Conservation (phyloP, 176 grass and related monocot genomes). For the Dactylis glomerata region DNA sequence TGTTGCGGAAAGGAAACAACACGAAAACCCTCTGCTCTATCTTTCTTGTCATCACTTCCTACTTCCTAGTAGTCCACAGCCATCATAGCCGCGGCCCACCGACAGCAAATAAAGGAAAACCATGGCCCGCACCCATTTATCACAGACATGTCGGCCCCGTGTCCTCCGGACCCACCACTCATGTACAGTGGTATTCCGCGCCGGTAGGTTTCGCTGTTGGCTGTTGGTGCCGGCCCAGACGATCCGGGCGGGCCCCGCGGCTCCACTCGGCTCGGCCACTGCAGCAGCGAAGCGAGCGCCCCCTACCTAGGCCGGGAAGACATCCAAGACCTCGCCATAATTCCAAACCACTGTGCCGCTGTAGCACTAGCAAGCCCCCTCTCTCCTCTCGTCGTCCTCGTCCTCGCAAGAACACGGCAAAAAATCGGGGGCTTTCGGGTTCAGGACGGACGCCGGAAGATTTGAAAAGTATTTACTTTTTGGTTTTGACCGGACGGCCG, state of each 20-base stretch:
- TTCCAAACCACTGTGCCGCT: conserved; percentile 39
- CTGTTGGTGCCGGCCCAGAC: neutral
- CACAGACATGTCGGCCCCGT: neutral
- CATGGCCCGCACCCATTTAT: neutral
- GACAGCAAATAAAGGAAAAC: conserved; percentile 10
- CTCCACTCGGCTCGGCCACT: conserved; percentile 31
- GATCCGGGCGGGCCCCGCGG: conserved; percentile 21
- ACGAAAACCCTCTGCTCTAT: neutral
- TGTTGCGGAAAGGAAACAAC: neutral
- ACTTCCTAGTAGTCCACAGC: neutral
- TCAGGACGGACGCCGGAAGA: neutral
- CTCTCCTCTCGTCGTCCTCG: neutral
- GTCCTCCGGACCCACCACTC: neutral
- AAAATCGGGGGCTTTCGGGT: neutral
- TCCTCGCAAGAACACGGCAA: conserved; percentile 3
- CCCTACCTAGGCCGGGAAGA: neutral
- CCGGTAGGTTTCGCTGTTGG: neutral
- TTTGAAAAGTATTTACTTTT: neutral
- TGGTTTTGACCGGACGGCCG: neutral
- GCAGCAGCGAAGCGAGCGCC: neutral
- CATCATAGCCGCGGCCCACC: conserved; percentile 6
- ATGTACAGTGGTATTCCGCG: too few species aligned
- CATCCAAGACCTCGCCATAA: conserved; percentile 37
- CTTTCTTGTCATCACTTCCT: neutral
- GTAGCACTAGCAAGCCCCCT: conserved; percentile 10